These are phyloP conservation scores for Cephalotrichum gorgonifer DNA, from an alignment of 2,329 filamentous ascomycete genomes.

Conservation along the genomic window DNA sequence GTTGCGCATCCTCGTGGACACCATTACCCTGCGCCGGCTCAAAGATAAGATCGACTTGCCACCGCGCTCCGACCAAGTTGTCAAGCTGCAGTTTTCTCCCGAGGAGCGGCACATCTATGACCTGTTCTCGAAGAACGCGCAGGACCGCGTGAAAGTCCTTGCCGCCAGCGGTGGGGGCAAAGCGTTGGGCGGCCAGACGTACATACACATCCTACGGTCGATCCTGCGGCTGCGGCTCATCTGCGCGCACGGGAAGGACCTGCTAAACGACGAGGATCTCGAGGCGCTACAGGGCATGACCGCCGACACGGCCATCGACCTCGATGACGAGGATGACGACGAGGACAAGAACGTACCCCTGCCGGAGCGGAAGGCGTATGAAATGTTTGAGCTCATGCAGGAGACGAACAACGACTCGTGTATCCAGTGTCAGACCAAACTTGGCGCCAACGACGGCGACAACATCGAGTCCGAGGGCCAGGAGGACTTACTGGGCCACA, in stretches of 20 bases:
- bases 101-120: slow-evolving; percentile 73
- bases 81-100: slow-evolving; percentile 63
- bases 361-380: slow-evolving; percentile 65
- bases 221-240: slow-evolving; percentile 84
- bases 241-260: slow-evolving; percentile 87
- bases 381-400: slow-evolving; percentile 74
- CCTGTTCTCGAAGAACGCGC: slow-evolving; percentile 71
- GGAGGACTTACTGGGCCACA: slow-evolving; percentile 60
- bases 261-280: slow-evolving; percentile 76
- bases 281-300: slow-evolving; percentile 70
- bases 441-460: slow-evolving; percentile 45
- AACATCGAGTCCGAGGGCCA: slow-evolving; percentile 48
- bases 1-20: slow-evolving; percentile 81
- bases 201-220: slow-evolving; percentile 85
- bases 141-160: slow-evolving; percentile 70
- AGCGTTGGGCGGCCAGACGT: slow-evolving; percentile 72
- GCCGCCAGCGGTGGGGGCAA: slow-evolving; percentile 46
- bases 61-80: slow-evolving; percentile 58
- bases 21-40: slow-evolving; percentile 81
- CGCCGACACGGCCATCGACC: slow-evolving; percentile 76
- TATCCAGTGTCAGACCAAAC: slow-evolving; percentile 54
- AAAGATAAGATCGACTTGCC: slow-evolving; percentile 88
- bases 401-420: slow-evolving; percentile 73
- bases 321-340: slow-evolving; percentile 67
- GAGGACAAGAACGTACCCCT: slow-evolving; percentile 43